These are phyloP conservation scores for Excoecaria agallocha DNA, from an alignment of 345 rosid genomes.

Conservation along the genomic window DNA sequence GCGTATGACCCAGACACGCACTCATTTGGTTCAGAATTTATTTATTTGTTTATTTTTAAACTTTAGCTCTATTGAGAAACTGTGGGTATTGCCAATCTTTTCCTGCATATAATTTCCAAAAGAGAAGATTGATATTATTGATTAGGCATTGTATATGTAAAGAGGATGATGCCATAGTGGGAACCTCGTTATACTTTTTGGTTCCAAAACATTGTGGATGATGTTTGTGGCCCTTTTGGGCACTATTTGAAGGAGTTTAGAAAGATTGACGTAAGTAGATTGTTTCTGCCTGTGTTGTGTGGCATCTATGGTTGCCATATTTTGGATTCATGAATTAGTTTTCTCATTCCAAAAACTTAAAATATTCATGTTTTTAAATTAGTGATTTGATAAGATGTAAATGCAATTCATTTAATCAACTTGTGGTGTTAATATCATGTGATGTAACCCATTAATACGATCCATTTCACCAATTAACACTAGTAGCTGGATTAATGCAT, in stretches of 20 bases:
- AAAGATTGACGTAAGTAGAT: background rate
- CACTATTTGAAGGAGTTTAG: background rate
- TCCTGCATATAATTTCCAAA: background rate
- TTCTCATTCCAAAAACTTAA: background rate
- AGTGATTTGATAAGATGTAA: background rate
- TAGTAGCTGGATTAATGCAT: background rate
- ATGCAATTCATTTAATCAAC: background rate
- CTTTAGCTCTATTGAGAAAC: no score
- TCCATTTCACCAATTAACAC: background rate
- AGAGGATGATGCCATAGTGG: background rate
- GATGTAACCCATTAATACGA: background rate
- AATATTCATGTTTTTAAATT: background rate
- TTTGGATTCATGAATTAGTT: background rate
- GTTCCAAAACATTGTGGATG: background rate
- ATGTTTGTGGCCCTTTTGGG: conserved; percentile 1
- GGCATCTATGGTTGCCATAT: background rate
- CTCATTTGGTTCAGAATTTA: no score
- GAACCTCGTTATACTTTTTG: background rate
- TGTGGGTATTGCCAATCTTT: no score
- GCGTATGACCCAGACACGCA: background rate
- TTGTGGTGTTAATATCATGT: background rate
- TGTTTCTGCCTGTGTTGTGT: background rate
- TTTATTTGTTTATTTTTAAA: no score
- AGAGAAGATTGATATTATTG: background rate
- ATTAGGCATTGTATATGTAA: no score